A percentile compares a stretch with the other conserved stretches of the same genome.
Conservation (phyloP, 2,329 filamentous ascomycete genomes). For the Curvularia spicifera region DNA sequence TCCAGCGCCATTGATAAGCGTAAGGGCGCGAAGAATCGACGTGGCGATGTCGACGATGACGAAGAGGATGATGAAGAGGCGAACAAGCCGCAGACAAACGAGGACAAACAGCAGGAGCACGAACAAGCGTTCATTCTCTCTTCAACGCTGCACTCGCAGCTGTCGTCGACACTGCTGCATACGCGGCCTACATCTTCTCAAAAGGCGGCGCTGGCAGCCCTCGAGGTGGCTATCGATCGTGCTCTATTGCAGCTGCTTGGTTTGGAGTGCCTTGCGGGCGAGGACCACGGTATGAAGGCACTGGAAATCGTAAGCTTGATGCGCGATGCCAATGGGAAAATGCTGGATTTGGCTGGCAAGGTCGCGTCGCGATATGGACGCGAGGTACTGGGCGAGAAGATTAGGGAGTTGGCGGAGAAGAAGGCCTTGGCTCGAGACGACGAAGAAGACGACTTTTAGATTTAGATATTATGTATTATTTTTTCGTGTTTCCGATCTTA, state of each 20-base stretch:
- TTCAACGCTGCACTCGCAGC: conserved; percentile 73
- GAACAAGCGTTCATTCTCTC: conserved; percentile 84
- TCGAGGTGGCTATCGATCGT: conserved; percentile 89
- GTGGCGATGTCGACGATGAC: conserved; percentile 45
- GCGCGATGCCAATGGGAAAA: conserved; percentile 81
- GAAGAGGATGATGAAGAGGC: conserved; percentile 44
- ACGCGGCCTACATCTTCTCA: conserved; percentile 70
- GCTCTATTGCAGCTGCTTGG: conserved; percentile 86
- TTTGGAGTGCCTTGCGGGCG: conserved; percentile 87
- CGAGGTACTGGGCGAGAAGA: conserved; percentile 84
- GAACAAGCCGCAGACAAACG: conserved; percentile 18
- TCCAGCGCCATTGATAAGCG: conserved; percentile 58
- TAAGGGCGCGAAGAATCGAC: conserved; percentile 31
- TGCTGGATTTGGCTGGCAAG: conserved; percentile 90
- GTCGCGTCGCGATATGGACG: conserved; percentile 85
- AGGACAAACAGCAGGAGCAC: conserved; percentile 65
- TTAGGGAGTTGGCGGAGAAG: conserved; percentile 80
- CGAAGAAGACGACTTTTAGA: conserved; percentile 23
- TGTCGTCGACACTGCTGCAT: conserved; percentile 74
- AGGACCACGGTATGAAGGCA: conserved; percentile 93
- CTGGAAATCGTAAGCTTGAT: conserved; percentile 88
- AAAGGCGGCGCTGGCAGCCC: conserved; percentile 68
- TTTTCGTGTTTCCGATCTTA: too few relatives aligned
- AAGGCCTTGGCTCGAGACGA: conserved; percentile 63
- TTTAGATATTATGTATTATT: too few relatives aligned